Conservation (phyloP, 2,329 filamentous ascomycete species). For the Rhynchosporium graminicola region DNA sequence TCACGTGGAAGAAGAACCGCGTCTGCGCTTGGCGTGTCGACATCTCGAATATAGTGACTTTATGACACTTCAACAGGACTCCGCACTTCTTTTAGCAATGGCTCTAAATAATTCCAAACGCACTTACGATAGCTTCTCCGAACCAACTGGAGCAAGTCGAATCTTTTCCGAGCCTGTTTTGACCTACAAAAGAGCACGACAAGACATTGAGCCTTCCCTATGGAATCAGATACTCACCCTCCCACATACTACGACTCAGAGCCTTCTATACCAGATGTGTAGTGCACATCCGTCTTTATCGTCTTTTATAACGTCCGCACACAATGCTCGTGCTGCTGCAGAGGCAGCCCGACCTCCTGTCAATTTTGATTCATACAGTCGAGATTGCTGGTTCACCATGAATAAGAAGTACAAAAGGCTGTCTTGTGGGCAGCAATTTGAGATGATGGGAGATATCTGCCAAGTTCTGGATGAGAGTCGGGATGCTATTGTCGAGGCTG, state of each 20-base stretch:
- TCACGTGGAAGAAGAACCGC: neutral
- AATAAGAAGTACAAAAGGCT: constrained; percentile 19
- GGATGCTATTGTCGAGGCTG: constrained; percentile 20
- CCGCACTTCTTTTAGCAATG: constrained; percentile 14
- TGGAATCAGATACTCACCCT: constrained; percentile 19
- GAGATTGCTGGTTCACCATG: constrained; percentile 22
- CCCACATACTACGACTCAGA: constrained; percentile 12
- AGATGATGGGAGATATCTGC: constrained; percentile 18
- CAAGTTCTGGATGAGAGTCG: constrained; percentile 14
- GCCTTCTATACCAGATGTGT: constrained; percentile 21
- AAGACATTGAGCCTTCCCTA: constrained; percentile 4
- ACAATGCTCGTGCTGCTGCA: constrained; percentile 15
- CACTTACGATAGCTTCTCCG: constrained; percentile 11
- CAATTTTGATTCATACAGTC: constrained; percentile 24
- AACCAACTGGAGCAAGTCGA: neutral
- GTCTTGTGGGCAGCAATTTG: constrained; percentile 20
- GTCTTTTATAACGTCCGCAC: constrained; percentile 13
- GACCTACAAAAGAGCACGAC: constrained; percentile 12
- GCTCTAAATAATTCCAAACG: constrained; percentile 17
- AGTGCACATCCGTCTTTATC: constrained; percentile 10
- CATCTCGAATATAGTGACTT: neutral
- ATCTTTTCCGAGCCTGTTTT: neutral
- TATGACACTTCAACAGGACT: neutral
- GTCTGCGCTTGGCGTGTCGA: constrained; percentile 5
- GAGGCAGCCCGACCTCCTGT: constrained; percentile 17